These are phyloP conservation scores for Hygrocybe coccinea DNA, from an alignment of 768 basidiomycete species.

Conservation along the genomic window DNA sequence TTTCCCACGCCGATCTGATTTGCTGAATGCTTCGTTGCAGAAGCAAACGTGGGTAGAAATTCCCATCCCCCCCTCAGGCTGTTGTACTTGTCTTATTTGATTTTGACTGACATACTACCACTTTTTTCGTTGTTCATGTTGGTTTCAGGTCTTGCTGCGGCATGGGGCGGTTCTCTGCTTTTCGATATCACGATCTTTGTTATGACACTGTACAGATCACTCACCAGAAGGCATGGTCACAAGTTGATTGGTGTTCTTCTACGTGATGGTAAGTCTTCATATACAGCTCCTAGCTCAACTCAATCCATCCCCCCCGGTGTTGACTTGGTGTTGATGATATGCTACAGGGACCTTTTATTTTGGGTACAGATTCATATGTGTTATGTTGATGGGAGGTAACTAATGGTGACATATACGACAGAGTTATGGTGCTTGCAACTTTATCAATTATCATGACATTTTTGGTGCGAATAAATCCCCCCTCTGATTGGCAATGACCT, in stretches of 20 bases:
- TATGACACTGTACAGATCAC: conserved; percentile 39
- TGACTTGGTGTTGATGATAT: neutral
- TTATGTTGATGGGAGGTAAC: neutral
- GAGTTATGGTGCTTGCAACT: conserved; percentile 34
- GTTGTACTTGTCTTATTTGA: neutral
- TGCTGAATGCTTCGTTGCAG: too few species aligned
- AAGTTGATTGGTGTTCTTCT: conserved; percentile 32
- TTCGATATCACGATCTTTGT: conserved; percentile 39
- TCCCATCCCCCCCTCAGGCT: neutral
- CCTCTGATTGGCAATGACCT: too few species aligned
- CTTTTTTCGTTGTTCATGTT: neutral
- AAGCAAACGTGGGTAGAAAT: too few species aligned
- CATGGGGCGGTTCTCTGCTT: conserved; percentile 38
- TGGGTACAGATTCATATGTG: conserved; percentile 20
- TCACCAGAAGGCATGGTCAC: conserved; percentile 17
- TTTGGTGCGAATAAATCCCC: conserved; percentile 23
- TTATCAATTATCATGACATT: conserved; percentile 36
- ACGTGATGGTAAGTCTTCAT: conserved; percentile 36
- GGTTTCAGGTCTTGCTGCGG: conserved; percentile 27
- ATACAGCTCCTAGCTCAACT: neutral
- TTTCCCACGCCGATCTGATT: too few species aligned
- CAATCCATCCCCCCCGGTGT: too few species aligned
- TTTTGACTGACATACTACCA: neutral
- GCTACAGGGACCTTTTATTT: conserved; percentile 37
- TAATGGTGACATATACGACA: conserved; percentile 13